Evolutionary conservation across 208 protist species (phyloP).

Genomic region (Leishmania mexicana): DNA sequence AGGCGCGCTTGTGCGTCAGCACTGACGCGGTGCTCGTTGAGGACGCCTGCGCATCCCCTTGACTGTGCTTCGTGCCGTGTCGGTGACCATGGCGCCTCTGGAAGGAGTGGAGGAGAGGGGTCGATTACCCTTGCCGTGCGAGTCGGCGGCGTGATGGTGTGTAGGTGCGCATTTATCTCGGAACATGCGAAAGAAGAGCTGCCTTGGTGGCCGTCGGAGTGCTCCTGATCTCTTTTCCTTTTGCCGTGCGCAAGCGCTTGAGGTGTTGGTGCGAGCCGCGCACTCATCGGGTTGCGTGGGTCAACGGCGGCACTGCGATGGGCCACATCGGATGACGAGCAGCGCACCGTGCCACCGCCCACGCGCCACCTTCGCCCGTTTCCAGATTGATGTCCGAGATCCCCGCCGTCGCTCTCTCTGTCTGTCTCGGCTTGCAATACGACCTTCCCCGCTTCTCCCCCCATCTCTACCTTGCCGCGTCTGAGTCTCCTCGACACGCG

Average conservation of each 20-base stretch:
- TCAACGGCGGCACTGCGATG: not conserved
- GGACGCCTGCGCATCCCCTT: not conserved
- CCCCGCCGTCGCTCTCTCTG: not conserved
- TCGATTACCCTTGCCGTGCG: too few relatives aligned
- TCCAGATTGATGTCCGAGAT: not conserved
- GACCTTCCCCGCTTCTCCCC: not conserved
- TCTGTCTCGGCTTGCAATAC: not conserved
- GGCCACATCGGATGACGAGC: not conserved
- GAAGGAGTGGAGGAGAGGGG: not conserved
- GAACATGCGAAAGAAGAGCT: not conserved
- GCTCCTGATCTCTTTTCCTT: conserved; percentile 1
- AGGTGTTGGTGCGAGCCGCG: not conserved
- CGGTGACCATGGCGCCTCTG: not conserved
- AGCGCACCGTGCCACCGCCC: not conserved
- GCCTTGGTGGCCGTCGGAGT: not conserved
- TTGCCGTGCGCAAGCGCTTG: not conserved
- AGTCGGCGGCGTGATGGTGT: too few relatives aligned
- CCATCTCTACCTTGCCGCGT: not conserved
- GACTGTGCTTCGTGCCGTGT: not conserved
- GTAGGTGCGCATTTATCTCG: not conserved
- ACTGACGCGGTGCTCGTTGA: not conserved
- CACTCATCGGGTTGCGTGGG: not conserved
- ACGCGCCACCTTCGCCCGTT: not conserved
- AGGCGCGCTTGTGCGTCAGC: not conserved
- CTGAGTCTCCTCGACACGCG: not conserved